Evolutionary conservation across 2,329 filamentous ascomycete species (phyloP).

Genomic region (Septoria petroselini): DNA sequence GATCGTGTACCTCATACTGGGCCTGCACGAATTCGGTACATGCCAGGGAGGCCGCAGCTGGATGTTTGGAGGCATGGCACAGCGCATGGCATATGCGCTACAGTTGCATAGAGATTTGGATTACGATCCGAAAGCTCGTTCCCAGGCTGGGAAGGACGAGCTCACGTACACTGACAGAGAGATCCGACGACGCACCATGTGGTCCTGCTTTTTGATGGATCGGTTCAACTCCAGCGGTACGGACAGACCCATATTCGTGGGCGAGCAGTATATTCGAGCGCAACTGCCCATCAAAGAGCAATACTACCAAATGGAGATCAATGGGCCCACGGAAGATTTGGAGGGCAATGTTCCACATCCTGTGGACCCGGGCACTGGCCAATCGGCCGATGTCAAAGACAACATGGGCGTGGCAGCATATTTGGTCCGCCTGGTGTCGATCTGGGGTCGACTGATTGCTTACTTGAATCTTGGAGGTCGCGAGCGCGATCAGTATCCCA

Average conservation of each 20-base stretch:
- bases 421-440: conserved; percentile 75
- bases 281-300: conserved; percentile 88
- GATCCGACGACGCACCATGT: conserved; percentile 91
- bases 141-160: conserved; percentile 28
- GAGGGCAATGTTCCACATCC: conserved; percentile 66
- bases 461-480: conserved; percentile 90
- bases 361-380: conserved; percentile 60
- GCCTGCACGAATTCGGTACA: conserved; percentile 92
- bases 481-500: conserved; percentile 68
- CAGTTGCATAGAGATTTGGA: conserved; percentile 91
- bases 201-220: conserved; percentile 97
- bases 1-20: conserved; percentile 82
- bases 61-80: conserved; percentile 91
- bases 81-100: conserved; percentile 93
- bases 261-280: conserved; percentile 83
- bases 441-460: conserved; percentile 86
- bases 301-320: conserved; percentile 86
- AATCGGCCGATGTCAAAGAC: conserved; percentile 63
- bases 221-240: conserved; percentile 95
- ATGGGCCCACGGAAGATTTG: conserved; percentile 79
- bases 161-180: conserved; percentile 85
- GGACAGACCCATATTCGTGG: conserved; percentile 85
- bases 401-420: conserved; percentile 96
- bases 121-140: conserved; percentile 50
- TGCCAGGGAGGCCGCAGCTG: conserved; percentile 95